Evolutionary conservation across 352 stramenopile genomes (phyloP).

Genomic region (Pythium aphanidermatum): DNA sequence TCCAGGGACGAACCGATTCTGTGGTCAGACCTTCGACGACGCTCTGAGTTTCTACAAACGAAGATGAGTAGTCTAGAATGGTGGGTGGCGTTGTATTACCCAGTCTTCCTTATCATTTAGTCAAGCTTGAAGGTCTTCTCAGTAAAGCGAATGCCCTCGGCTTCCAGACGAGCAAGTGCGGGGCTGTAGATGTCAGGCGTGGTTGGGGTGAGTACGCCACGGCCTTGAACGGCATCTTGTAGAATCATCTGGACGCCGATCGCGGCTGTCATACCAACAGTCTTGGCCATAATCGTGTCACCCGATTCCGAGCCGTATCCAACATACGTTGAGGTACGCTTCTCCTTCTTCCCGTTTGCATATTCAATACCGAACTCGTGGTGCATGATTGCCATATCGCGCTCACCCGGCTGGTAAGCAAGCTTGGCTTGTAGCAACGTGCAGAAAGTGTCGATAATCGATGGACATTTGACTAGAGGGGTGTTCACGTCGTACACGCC

Average conservation of each 20-base stretch:
- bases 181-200: constrained; percentile 88
- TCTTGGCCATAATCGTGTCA: constrained; percentile 95
- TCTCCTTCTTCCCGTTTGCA: constrained; percentile 76
- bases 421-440: constrained; percentile 86
- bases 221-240: constrained; percentile 72
- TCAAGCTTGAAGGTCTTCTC: constrained; percentile 64
- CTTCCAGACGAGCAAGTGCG: constrained; percentile 75
- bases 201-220: constrained; percentile 87
- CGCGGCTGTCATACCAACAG: constrained; percentile 91
- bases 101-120: constrained; percentile 21
- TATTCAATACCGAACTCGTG: constrained; percentile 86
- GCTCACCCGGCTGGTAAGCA: constrained; percentile 83
- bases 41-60: no score
- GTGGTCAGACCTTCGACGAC: constrained; percentile 28
- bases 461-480: constrained; percentile 42
- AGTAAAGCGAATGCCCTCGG: constrained; percentile 82
- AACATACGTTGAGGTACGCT: constrained; percentile 87
- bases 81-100: no score
- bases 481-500: constrained; percentile 54
- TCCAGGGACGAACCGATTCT: constrained; percentile 6
- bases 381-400: constrained; percentile 95
- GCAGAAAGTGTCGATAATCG: constrained; percentile 83
- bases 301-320: constrained; percentile 87
- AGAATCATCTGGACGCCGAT: constrained; percentile 93
- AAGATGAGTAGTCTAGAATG: no score